These are phyloP conservation scores for Heritiera littoralis DNA, from an alignment of 345 rosid genomes.

Conservation along the genomic window DNA sequence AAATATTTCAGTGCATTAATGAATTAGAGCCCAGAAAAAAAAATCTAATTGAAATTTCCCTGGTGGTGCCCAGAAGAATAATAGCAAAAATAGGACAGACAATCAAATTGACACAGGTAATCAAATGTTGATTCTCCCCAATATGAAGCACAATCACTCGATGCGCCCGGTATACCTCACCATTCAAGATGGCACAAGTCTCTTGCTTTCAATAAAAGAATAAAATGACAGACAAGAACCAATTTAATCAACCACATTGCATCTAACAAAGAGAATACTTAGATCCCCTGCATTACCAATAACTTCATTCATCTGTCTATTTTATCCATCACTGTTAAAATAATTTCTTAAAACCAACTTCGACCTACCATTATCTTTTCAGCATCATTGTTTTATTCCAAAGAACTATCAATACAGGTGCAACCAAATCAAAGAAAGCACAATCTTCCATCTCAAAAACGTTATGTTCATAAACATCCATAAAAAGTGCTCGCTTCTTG, in stretches of 20 bases:
- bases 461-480: background rate
- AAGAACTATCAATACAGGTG: background rate
- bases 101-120: background rate
- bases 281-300: background rate
- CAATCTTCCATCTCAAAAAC: slow-evolving; percentile 6
- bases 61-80: background rate
- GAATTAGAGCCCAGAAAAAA: background rate
- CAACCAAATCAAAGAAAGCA: slow-evolving; percentile 4
- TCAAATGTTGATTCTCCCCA: background rate
- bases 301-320: background rate
- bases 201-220: background rate
- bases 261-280: background rate
- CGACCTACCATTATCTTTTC: background rate
- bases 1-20: background rate
- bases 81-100: background rate
- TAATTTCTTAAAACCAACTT: slow-evolving; percentile 10
- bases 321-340: background rate
- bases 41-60: background rate
- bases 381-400: background rate
- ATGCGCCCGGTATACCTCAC: background rate
- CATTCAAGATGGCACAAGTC: background rate
- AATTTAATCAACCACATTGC: background rate
- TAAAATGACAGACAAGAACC: too few relatives aligned
- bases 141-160: background rate
- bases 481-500: background rate